Evolutionary conservation across 441 rosid genomes (phyloP).

Genomic region (Erodium texanum): DNA sequence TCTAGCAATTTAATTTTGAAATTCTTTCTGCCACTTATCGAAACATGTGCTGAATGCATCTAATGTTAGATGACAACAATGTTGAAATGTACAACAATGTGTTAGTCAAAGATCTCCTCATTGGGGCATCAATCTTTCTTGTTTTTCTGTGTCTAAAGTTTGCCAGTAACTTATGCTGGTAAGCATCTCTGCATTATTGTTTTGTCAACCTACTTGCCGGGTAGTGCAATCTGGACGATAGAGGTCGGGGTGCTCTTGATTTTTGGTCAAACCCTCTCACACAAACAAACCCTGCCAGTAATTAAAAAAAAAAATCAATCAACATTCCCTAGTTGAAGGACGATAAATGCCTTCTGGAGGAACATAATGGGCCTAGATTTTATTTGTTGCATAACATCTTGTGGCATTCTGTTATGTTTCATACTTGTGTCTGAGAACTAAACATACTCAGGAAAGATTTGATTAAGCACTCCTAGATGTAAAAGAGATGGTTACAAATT

Average conservation of each 20-base stretch:
- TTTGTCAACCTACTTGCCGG: conserved; percentile 54
- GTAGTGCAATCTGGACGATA: conserved; percentile 68
- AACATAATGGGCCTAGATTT: too few relatives aligned
- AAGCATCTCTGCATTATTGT: conserved; percentile 25
- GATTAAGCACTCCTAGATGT: neutral
- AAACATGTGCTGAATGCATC: conserved; percentile 24
- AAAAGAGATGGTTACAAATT: neutral
- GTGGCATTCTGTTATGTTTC: conserved; percentile 1
- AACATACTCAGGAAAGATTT: neutral
- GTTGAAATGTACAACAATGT: conserved; percentile 34
- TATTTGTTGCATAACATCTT: too few relatives aligned
- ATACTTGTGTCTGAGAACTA: conserved; percentile 3
- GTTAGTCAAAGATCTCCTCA: conserved; percentile 27
- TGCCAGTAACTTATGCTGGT: conserved; percentile 23
- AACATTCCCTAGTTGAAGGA: neutral
- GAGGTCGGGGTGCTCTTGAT: conserved; percentile 77
- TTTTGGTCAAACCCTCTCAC: conserved; percentile 82
- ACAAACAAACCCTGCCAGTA: conserved; percentile 78
- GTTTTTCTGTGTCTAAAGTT: conserved; percentile 12
- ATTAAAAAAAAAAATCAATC: conserved; percentile 4
- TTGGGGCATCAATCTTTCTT: conserved; percentile 21
- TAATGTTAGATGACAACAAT: conserved; percentile 31
- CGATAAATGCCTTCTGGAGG: neutral
- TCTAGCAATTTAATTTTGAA: conserved; percentile 14
- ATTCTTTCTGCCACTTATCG: conserved; percentile 17